Evolutionary conservation across 495 filamentous ascomycete genomes (phyloP).

Genomic region (Aspergillus sclerotioniger): DNA sequence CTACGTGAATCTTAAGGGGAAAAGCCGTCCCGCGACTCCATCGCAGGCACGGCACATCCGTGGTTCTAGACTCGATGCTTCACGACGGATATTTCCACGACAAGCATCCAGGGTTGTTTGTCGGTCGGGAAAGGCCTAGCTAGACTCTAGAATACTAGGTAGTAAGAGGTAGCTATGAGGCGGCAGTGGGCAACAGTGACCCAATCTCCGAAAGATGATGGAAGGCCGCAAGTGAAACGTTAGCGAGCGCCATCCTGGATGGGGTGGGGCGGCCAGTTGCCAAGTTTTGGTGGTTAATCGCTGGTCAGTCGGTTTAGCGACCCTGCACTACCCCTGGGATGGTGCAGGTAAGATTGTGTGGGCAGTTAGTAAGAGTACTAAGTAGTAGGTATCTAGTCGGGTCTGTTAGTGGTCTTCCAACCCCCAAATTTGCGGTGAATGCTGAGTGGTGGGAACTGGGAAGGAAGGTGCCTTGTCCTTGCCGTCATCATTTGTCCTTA

Average conservation of each 20-base stretch:
- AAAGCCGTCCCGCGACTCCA: background rate
- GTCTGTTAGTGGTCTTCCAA: too few species aligned
- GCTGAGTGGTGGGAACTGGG: too few species aligned
- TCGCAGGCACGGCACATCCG: background rate
- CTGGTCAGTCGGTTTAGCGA: background rate
- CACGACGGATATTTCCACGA: background rate
- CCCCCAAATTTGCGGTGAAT: background rate
- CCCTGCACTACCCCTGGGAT: constrained; percentile 4
- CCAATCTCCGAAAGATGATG: constrained; percentile 13
- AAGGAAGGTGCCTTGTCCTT: background rate
- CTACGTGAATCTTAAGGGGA: background rate
- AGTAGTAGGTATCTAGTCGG: too few species aligned
- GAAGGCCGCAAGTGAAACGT: constrained; percentile 20
- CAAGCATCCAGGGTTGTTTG: too few species aligned
- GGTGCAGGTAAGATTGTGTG: too few species aligned
- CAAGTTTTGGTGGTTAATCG: constrained; percentile 29
- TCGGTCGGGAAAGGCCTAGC: too few species aligned
- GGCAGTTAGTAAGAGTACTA: too few species aligned
- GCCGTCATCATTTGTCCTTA: background rate
- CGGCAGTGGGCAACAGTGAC: background rate
- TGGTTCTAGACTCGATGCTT: background rate
- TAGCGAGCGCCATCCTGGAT: constrained; percentile 13
- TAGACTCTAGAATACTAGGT: too few species aligned
- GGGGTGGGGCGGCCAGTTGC: constrained; percentile 16
- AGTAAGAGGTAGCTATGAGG: too few species aligned